Evolutionary conservation across 2,329 filamentous ascomycete genomes (phyloP).

Genomic region (Monascus ruber): DNA sequence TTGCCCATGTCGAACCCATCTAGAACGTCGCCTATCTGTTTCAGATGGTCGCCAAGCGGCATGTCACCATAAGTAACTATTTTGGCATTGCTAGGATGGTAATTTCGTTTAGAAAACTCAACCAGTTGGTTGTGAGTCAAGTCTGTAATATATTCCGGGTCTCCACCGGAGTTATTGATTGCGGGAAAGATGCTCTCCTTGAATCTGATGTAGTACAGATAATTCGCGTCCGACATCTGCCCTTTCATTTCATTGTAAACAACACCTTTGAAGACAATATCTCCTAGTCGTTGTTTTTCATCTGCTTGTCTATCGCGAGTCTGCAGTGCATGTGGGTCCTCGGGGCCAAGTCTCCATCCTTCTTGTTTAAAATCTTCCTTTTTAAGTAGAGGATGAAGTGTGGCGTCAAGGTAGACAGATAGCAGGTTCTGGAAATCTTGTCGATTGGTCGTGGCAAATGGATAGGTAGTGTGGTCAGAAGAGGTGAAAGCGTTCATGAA

Average conservation of each 20-base stretch:
- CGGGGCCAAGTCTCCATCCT: slow-evolving; percentile 89
- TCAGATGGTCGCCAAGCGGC: slow-evolving; percentile 68
- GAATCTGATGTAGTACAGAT: slow-evolving; percentile 90
- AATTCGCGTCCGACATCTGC: slow-evolving; percentile 94
- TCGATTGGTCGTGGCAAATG: slow-evolving; percentile 90
- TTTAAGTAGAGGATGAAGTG: slow-evolving; percentile 78
- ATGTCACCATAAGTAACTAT: slow-evolving; percentile 93
- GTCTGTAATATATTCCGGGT: slow-evolving; percentile 92
- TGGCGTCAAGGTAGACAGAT: slow-evolving; percentile 93
- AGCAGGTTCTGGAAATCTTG: slow-evolving; percentile 94
- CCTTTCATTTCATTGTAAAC: slow-evolving; percentile 99
- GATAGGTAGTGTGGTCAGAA: slow-evolving; percentile 92
- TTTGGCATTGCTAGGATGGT: slow-evolving; percentile 95
- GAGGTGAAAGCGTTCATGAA: slow-evolving; percentile 99
- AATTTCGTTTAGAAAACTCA: slow-evolving; percentile 82
- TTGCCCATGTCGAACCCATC: slow-evolving; percentile 59
- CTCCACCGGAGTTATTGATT: slow-evolving; percentile 92
- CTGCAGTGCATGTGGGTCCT: slow-evolving; percentile 59
- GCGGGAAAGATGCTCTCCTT: slow-evolving; percentile 89
- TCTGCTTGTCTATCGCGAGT: slow-evolving; percentile 33
- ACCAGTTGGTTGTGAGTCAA: slow-evolving; percentile 82
- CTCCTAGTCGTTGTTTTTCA: slow-evolving; percentile 52
- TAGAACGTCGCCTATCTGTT: slow-evolving; percentile 65
- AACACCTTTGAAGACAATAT: slow-evolving; percentile 81
- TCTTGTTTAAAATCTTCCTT: slow-evolving; percentile 90